These are phyloP conservation scores for Plasmodium malariae DNA, from an alignment of 169 alveolate genomes.

Conservation along the genomic window DNA sequence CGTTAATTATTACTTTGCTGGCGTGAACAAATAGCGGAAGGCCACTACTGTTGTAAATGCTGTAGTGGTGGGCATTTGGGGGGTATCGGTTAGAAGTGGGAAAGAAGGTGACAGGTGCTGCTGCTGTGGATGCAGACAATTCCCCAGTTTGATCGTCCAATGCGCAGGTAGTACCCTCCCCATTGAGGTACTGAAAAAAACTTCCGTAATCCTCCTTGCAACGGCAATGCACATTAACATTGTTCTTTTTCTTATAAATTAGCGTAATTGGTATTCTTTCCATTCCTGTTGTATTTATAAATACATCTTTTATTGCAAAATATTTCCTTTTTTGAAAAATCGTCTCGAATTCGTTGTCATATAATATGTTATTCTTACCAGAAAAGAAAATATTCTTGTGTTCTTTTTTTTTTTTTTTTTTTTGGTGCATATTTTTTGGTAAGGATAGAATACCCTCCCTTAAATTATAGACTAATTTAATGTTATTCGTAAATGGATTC, in stretches of 20 bases:
- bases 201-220: not conserved
- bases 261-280: conserved; percentile 29
- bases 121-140: not conserved
- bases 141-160: not conserved
- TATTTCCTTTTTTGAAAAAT: conserved; percentile 24
- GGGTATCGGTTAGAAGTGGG: too few species aligned
- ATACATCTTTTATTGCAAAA: conserved; percentile 34
- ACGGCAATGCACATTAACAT: conserved; percentile 1
- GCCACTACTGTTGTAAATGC: not conserved
- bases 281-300: conserved; percentile 4
- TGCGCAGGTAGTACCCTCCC: not conserved
- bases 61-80: not conserved
- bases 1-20: conserved; percentile 38
- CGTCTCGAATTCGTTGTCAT: conserved; percentile 19
- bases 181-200: conserved; percentile 1
- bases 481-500: conserved; percentile 40
- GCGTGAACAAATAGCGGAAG: conserved; percentile 40
- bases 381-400: not conserved
- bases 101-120: not conserved
- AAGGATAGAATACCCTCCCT: conserved; percentile 9
- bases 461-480: conserved; percentile 12
- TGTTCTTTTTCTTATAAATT: conserved; percentile 15
- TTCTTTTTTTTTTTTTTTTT: too few species aligned
- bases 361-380: not conserved
- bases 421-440: conserved; percentile 31